Evolutionary conservation across 2,329 filamentous ascomycete genomes (phyloP).

Genomic region (Tympanopsis confertula): DNA sequence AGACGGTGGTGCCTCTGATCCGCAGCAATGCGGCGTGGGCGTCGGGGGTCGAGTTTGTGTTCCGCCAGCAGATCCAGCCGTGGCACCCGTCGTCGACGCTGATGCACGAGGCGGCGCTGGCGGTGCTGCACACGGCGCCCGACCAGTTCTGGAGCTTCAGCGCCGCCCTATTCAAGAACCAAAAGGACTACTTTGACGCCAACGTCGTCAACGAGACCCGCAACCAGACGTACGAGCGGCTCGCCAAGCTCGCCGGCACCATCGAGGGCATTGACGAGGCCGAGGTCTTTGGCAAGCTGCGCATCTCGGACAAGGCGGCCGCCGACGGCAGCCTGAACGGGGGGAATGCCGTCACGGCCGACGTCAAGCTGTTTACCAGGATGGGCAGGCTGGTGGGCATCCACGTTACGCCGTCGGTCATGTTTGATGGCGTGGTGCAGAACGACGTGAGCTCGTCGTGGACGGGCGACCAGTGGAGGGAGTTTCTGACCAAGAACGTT

Average conservation of each 20-base stretch:
- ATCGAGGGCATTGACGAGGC: slow-evolving; percentile 59
- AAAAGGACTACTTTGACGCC: slow-evolving; percentile 74
- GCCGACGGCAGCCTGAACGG: slow-evolving; percentile 60
- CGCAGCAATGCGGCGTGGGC: slow-evolving; percentile 42
- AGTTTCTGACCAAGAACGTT: slow-evolving; percentile 56
- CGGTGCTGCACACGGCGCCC: slow-evolving; percentile 61
- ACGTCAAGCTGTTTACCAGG: slow-evolving; percentile 76
- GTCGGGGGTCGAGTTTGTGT: slow-evolving; percentile 58
- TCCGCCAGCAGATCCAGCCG: slow-evolving; percentile 85
- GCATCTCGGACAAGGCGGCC: slow-evolving; percentile 54
- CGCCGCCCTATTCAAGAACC: slow-evolving; percentile 49
- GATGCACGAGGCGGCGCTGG: slow-evolving; percentile 71
- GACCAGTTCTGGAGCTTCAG: slow-evolving; percentile 73
- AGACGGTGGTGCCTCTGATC: slow-evolving; percentile 52
- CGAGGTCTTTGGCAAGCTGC: slow-evolving; percentile 58
- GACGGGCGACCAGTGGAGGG: slow-evolving; percentile 70
- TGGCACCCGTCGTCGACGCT: slow-evolving; percentile 86
- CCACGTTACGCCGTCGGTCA: slow-evolving; percentile 82
- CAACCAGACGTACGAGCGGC: slow-evolving; percentile 70
- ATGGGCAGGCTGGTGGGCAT: slow-evolving; percentile 68
- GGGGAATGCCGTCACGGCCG: slow-evolving; percentile 74
- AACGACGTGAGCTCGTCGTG: slow-evolving; percentile 70
- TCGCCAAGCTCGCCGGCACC: slow-evolving; percentile 60
- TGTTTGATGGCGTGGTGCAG: slow-evolving; percentile 78
- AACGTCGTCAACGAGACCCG: slow-evolving; percentile 72